Base-by-base conservation (phyloP, 2,329 filamentous ascomycete genomes). In the Xylaria hypoxylon region DNA sequence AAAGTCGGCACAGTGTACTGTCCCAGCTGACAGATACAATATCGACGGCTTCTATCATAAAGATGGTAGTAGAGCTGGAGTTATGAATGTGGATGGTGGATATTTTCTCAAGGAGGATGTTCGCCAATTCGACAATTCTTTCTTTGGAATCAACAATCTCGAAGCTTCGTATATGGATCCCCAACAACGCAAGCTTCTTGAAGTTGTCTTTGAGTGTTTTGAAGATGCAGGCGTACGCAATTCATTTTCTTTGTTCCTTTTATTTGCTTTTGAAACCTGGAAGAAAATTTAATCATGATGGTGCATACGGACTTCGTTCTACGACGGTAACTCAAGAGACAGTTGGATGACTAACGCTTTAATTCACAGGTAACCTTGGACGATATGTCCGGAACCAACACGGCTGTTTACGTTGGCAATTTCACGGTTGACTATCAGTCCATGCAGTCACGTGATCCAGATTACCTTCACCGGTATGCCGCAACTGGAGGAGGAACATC, bases 191-290 rank as follows among this genome's bases (percentile, higher is more conserved):
- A 68, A 76, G n/a, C 68, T 78, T 3, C 72, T 79, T 5, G 80
- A 81, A 58, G 75, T 75, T 0, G 74, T 78, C 0, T 81, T 77
- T 62, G 79, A 81, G 48, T 71, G 70, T 26, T 48, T 74, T 7
- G 71, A 73, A 44, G 67, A 62, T 22, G 53, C 65, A 3, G 72
- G 72, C 1, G 31, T 61, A 26, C 19, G 24, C 19, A 19, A 24
- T 4, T 13, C 10, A 22, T 7, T 48, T 48, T 48, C 7, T 17
- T n/a, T n/a, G n/a, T 17, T 42, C 40, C 15, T 42, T n/a, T 42
- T n/a, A 42, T 19, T 42, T n/a, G n/a, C n/a, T 42, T 17, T 17
- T n/a, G 5, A n/a, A 42, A n/a, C n/a, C n/a, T n/a, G 40, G 19
- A n/a, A 42, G 15, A 17, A 42, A 19, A 15, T n/a, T 6, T n/a